Evolutionary conservation across 31 red algal species (phyloP), one percentile per base, ranked within the genome.

Genomic region (Bonnemaisonia californica): DNA sequence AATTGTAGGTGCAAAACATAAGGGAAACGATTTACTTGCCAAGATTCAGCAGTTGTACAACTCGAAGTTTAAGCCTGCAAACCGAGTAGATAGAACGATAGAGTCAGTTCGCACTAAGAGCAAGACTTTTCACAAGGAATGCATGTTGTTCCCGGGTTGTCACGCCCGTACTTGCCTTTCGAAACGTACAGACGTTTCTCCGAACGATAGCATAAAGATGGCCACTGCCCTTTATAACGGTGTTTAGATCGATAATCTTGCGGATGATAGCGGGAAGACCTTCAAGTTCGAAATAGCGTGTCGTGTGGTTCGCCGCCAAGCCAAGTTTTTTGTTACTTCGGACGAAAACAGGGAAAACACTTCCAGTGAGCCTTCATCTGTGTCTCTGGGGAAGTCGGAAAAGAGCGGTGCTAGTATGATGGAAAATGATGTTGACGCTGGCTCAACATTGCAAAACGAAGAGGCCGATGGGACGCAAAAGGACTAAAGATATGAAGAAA

Each of bases 31-130:
- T 0, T 75, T 85, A 40, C 64, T 62, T 16, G 13, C 26, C 0
- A 47, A 24, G 8, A 29, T 85, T 8, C n/a, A 26, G 3, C 11
- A 36, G 21, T 1, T 75, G 0, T 85, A 85, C 69, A 85, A 75
- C 45, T 8, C 59, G 3, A 85, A 60, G 67, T 74, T 55, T 69
- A 85, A 62, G 1, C 81, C 67, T 1, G 48, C 27, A 34, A 85
- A 85, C 56, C 38, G 68, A 57, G 56, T 62, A n/a, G 31, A 21
- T 2, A 3, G 33, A 27, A 54, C 48, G 37, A 2, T 75, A 0
- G 69, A 74, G 7, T 85, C 54, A 26, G 41, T 85, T 0, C 2
- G 29, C 2, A 63, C 38, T 2, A 12, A 69, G 22, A 30, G 1
- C 47, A 75, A 73, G 56, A 29, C 30, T 4, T 47, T 85, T 8